Percentiles rank a stretch among this genome's conserved stretches.
phyloP scores from a whole-genome alignment of 306 rosid species.

The Castanopsis chinensis region DNA sequence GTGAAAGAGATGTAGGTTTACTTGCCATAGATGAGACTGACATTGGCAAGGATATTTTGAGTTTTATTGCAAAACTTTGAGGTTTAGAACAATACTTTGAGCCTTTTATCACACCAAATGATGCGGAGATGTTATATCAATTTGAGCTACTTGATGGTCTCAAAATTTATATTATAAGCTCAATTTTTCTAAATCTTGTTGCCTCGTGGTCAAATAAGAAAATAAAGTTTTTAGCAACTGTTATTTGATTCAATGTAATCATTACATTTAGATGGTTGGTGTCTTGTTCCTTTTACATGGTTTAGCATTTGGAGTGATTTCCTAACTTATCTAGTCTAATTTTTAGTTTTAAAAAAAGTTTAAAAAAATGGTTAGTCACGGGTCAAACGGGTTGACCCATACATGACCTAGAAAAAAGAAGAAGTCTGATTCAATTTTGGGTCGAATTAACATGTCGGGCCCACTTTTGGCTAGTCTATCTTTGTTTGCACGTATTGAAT shows the following conservation, averaged over 20 bases:
- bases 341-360: no score
- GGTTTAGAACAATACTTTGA: constrained; percentile 38
- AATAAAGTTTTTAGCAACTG: no score
- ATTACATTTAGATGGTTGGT: constrained; percentile 1
- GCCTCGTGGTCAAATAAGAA: neutral
- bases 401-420: no score
- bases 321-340: neutral
- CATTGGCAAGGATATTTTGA: constrained; percentile 38
- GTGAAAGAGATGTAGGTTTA: constrained; percentile 32
- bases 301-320: constrained; percentile 15
- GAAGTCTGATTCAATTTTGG: no score
- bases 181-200: constrained; percentile 1
- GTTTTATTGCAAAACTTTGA: constrained; percentile 63
- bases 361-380: no score
- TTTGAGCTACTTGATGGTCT: constrained; percentile 70
- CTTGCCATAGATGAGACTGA: constrained; percentile 32
- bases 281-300: neutral
- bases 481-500: no score
- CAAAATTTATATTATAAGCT: constrained; percentile 65
- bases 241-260: neutral
- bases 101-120: constrained; percentile 28
- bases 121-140: constrained; percentile 46
- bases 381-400: no score
- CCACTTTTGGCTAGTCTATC: no score
- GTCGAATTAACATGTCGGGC: no score